Evolutionary conservation across 129 eudicot species (phyloP).

Genomic region (Pittosporum tobira): DNA sequence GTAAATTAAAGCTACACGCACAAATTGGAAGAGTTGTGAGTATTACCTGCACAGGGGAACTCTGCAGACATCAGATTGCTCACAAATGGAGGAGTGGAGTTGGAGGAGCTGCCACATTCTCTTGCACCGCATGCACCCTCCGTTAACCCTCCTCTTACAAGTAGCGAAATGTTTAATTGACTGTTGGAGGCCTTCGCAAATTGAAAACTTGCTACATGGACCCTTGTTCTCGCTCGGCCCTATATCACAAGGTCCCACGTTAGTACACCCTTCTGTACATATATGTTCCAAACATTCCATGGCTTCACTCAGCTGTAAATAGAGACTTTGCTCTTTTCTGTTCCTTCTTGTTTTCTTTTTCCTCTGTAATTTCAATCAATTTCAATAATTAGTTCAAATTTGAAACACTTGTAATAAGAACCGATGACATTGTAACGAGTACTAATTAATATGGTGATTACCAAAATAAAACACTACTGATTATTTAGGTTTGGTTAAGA

Average conservation of each 20-base stretch:
- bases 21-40: not conserved
- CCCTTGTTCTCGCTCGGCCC: constrained; percentile 39
- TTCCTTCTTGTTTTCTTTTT: constrained; percentile 52
- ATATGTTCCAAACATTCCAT: constrained; percentile 95
- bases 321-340: constrained; percentile 58
- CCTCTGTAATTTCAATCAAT: constrained; percentile 37
- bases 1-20: not conserved
- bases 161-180: constrained; percentile 68
- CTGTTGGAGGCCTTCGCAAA: constrained; percentile 72
- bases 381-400: constrained; percentile 1
- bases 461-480: no score
- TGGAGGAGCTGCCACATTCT: constrained; percentile 88
- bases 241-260: constrained; percentile 68
- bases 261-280: constrained; percentile 83
- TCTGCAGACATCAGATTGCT: constrained; percentile 57
- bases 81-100: constrained; percentile 79
- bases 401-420: not conserved
- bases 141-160: constrained; percentile 65
- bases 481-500: not conserved
- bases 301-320: constrained; percentile 76
- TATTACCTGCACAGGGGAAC: constrained; percentile 97
- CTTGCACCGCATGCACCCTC: constrained; percentile 72
- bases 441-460: not conserved
- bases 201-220: constrained; percentile 70
- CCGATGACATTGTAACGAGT: not conserved